Evolutionary conservation across 2,329 filamentous ascomycete genomes (phyloP).

Genomic region (Hyphodiscus sp.): DNA sequence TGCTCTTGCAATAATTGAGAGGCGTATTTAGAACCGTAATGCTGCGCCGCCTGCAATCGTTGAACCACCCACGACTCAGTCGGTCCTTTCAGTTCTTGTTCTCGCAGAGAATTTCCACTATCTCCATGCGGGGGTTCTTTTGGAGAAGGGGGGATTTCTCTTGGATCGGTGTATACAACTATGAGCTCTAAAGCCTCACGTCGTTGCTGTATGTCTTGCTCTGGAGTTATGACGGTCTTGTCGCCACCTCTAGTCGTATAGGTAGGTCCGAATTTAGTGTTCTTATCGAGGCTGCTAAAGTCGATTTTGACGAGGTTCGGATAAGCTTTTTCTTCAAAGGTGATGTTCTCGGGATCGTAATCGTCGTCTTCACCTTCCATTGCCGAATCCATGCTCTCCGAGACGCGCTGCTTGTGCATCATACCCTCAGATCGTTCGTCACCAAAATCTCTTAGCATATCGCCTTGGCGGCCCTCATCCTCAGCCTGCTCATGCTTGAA

Average conservation of each 20-base stretch:
- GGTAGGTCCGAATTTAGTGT: slow-evolving; percentile 38
- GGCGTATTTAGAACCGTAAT: slow-evolving; percentile 25
- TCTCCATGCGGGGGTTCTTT: slow-evolving; percentile 25
- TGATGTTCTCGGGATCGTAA: slow-evolving; percentile 13
- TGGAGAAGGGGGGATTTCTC: slow-evolving; percentile 29
- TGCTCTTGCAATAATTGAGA: slow-evolving; percentile 15
- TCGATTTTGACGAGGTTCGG: slow-evolving; percentile 41
- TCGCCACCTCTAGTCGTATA: slow-evolving; percentile 50
- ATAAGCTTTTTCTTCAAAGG: slow-evolving; percentile 45
- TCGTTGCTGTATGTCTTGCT: slow-evolving; percentile 49
- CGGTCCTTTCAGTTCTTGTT: slow-evolving; percentile 19
- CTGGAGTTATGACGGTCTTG: slow-evolving; percentile 44
- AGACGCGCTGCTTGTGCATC: slow-evolving; percentile 51
- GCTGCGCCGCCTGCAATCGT: slow-evolving; percentile 26
- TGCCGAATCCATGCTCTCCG: slow-evolving; percentile 48
- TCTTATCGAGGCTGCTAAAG: slow-evolving; percentile 31
- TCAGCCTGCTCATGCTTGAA: slow-evolving; percentile 70
- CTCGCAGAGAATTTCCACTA: slow-evolving; percentile 5
- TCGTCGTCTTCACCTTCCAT: slow-evolving; percentile 36
- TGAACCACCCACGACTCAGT: slow-evolving; percentile 23
- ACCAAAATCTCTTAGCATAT: slow-evolving; percentile 64
- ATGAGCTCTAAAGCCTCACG: slow-evolving; percentile 55
- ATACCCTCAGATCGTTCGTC: slow-evolving; percentile 70
- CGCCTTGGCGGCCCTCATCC: slow-evolving; percentile 59
- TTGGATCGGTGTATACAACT: slow-evolving; percentile 33